Evolutionary conservation across 116 monocot species (phyloP).

Genomic region (Dioscorea cayenensis): DNA sequence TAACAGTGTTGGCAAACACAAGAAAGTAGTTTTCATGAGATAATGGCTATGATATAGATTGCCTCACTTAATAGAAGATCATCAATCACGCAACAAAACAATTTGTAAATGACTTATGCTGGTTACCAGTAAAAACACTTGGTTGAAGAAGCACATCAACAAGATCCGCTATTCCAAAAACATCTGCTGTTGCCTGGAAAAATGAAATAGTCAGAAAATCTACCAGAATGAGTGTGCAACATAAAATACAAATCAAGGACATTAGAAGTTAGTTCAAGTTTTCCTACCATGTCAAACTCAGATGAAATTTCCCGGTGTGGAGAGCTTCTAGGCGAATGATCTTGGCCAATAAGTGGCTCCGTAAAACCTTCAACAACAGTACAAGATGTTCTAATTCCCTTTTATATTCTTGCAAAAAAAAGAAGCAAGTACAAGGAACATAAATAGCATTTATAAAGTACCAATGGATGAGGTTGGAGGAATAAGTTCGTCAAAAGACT

Average conservation of each 20-base stretch:
- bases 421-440: not conserved
- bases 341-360: not conserved
- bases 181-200: too few relatives aligned
- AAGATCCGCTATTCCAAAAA: not conserved
- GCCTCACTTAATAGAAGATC: not conserved
- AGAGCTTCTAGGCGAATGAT: not conserved
- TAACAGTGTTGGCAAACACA: not conserved
- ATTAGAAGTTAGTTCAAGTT: not conserved
- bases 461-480: slow-evolving; percentile 2
- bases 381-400: not conserved
- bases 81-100: not conserved
- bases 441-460: not conserved
- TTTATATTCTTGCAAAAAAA: not conserved
- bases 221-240: not conserved
- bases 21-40: not conserved
- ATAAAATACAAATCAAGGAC: not conserved
- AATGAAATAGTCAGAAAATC: not conserved
- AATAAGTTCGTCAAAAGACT: not conserved
- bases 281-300: not conserved
- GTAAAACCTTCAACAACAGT: not conserved
- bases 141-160: not conserved
- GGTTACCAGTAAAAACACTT: not conserved
- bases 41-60: not conserved
- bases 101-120: not conserved
- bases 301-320: not conserved